Base-by-base conservation (phyloP, 768 basidiomycete genomes). In the Hygrocybe coccinea region DNA sequence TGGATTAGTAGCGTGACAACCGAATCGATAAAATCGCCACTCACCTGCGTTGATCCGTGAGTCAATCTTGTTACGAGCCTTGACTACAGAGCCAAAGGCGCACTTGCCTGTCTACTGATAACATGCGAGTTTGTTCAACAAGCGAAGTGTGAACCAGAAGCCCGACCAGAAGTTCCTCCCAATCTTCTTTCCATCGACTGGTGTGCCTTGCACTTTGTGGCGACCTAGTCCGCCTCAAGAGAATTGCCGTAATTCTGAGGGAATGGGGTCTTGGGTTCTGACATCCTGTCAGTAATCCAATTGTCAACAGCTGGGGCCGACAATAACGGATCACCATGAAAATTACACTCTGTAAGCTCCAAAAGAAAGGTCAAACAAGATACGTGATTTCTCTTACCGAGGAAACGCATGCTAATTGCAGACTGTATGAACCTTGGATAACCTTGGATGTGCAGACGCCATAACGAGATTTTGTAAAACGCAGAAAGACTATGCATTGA, bases 11-110 rank as follows among this genome's bases (percentile, higher is more conserved):
- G 45, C 19, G 54, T 48, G 5, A 12, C 50, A 22, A 19, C 35
- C n/a, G 35, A n/a, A 35, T 36, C 35, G 38, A 11, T 22, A 38
- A 24, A 21, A 14, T 11, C 7, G 34, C 21, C 24, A 73, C 77
- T 9, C 52, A 85, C 86, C 86, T 12, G 89, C 91, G 65, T 93
- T 93, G 54, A 91, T 89, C 21, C 89, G 78, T 10, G 77, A 80
- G 65, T 97, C 94, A 19, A 95, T 84, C 74, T 84, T 89, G 64
- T 95, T 93, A 45, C 86, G 79, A 2, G 93, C 94, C 67, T 97
- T 97, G 29, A 97, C 92, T 0, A 97, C 93, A n/a, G 91, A 89
- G 0, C 93, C 93, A 68, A 92, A 95, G 0, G 82, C 91, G 0
- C 94, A 93, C 65, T 87, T 87, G 0, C 93, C 89, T 92, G 58